Evolutionary conservation across 2,329 filamentous ascomycete species (phyloP).

Genomic region (Thermoascus crustaceus): DNA sequence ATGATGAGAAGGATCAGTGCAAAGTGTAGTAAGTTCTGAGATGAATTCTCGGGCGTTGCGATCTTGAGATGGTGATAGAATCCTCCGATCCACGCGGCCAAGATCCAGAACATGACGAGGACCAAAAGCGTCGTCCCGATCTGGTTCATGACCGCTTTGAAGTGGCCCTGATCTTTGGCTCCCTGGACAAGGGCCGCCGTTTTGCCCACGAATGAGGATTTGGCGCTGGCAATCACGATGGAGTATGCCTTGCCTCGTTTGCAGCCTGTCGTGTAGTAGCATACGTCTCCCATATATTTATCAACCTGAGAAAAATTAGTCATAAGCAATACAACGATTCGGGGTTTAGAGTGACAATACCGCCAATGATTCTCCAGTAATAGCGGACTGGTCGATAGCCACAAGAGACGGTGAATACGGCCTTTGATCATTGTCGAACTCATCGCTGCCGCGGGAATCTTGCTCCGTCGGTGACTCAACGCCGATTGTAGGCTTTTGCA

Average conservation of each 20-base stretch:
- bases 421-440: constrained; percentile 49
- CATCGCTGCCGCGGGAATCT: constrained; percentile 26
- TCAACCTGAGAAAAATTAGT: constrained; percentile 5
- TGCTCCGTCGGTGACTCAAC: constrained; percentile 48
- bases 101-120: constrained; percentile 63
- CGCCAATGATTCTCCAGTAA: constrained; percentile 66
- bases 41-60: constrained; percentile 35
- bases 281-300: constrained; percentile 55
- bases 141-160: constrained; percentile 71
- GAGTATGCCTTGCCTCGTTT: constrained; percentile 66
- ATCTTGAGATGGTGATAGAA: constrained; percentile 61
- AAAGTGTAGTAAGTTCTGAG: constrained; percentile 55
- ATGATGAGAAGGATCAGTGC: constrained; percentile 61
- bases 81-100: constrained; percentile 62
- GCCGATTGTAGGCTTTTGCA: constrained; percentile 50
- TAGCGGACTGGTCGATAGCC: constrained; percentile 65
- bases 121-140: constrained; percentile 63
- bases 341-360: constrained; percentile 40
- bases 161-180: constrained; percentile 64
- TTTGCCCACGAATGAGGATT: constrained; percentile 63
- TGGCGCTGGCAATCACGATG: constrained; percentile 55
- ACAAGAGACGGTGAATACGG: constrained; percentile 50
- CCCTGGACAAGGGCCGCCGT: constrained; percentile 62
- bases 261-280: constrained; percentile 69
- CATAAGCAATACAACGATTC: background rate